A percentile compares a stretch with the other conserved stretches of the same genome.
These are phyloP conservation scores for Phytophthora litchii DNA, from an alignment of 352 stramenopile genomes.

Conservation along the genomic window DNA sequence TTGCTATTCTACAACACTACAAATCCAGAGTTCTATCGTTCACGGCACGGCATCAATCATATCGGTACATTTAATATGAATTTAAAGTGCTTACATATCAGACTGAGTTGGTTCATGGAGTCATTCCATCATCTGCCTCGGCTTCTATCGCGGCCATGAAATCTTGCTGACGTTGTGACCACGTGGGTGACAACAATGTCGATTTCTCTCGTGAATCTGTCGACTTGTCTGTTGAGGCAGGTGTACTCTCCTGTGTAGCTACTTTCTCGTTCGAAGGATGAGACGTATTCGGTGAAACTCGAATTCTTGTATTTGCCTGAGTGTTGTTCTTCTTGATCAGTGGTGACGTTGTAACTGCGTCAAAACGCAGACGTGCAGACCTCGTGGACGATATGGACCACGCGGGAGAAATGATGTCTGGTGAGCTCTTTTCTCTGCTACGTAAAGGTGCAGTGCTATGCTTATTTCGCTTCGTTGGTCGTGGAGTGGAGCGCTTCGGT, in stretches of 20 bases:
- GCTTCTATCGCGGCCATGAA: conserved; percentile 28
- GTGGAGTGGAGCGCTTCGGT: conserved; percentile 9
- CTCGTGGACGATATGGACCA: conserved; percentile 10
- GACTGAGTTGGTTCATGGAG: too few relatives aligned
- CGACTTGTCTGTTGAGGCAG: conserved; percentile 2
- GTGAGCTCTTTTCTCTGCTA: background rate
- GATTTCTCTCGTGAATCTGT: background rate
- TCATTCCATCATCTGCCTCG: background rate
- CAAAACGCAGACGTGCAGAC: background rate
- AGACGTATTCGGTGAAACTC: background rate
- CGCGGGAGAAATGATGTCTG: background rate
- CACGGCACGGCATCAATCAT: too few relatives aligned
- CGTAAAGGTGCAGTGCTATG: background rate
- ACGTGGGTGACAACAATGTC: conserved; percentile 8
- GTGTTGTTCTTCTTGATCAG: conserved; percentile 1
- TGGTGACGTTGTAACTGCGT: conserved; percentile 11
- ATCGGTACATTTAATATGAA: too few relatives aligned
- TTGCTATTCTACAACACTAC: too few relatives aligned
- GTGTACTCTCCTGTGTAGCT: conserved; percentile 4
- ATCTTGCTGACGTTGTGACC: conserved; percentile 17
- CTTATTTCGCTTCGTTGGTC: conserved; percentile 23
- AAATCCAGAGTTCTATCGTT: too few relatives aligned
- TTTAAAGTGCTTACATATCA: too few relatives aligned
- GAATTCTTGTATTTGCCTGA: background rate
- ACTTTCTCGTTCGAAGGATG: background rate